Base-by-base conservation (phyloP, 1,284 basidiomycete genomes). In the Trichosporon sp. region DNA sequence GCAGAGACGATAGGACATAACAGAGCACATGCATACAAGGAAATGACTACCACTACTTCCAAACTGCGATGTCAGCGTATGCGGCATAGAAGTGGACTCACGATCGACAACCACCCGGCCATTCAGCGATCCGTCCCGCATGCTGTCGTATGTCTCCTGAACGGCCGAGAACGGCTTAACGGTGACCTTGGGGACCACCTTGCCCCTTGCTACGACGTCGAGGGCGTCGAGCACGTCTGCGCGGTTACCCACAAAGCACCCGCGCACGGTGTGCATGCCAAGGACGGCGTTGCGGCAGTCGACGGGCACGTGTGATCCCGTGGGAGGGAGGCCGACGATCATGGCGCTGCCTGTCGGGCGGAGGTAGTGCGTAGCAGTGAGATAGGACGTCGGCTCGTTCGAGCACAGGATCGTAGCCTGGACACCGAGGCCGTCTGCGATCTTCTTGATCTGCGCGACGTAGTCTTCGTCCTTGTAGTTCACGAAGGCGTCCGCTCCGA, bases 401-500 rank as follows among this genome's bases (percentile, higher is more conserved):
- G 2, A 84, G 73, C 11, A 85, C 73, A 92, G 85, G 64, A 92
- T 76, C 0, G 88, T 85, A 4, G 87, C 85, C 73, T 94, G 90
- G 0, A 90, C 86, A 32, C 91, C 91, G 9, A 82, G 75, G 1
- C 89, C 91, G 59, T 84, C 89, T 0, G 89, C 84, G 4, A 81
- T 84, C 74, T 85, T 81, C 58, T 82, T 79, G 3, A 49, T 27
- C 29, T 34, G 9, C 8, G 34, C 33, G 14, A 49, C 46, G 2
- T 23, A 31, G 56, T 56, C 52, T 0, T 27, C 62, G 27, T 65
- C 82, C 68, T 83, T 85, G 82, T 90, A 92, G 81, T 94, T 91
- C 68, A 94, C 84, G 85, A 88, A 93, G 49, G 82, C 82, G 69
- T 90, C 88, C 0, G 89, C 89, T 40, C 91, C 91, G 54, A 92